Percentiles rank a stretch among this genome's conserved stretches.
Evolutionary conservation across 164 flowering plant species (phyloP).

Genomic region (Aristolochia contorta): DNA sequence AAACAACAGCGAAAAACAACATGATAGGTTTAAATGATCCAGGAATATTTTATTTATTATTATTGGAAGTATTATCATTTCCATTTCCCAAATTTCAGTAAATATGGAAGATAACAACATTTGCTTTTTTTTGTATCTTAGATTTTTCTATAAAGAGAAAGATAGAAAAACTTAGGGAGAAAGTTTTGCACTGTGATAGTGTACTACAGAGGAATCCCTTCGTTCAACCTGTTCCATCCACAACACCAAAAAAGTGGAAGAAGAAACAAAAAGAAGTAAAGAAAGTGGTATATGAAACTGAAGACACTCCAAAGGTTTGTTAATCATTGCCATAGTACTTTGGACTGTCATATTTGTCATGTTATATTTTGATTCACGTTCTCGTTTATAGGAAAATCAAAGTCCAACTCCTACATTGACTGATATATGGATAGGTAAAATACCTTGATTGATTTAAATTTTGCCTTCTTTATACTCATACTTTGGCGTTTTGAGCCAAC

Average conservation of each 20-base stretch:
- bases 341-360: not conserved
- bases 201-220: slow-evolving; percentile 58
- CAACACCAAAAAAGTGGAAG: slow-evolving; percentile 45
- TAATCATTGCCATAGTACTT: not conserved
- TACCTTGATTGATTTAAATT: not conserved
- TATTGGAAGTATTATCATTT: not conserved
- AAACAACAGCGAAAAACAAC: too few species aligned
- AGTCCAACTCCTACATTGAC: slow-evolving; percentile 24
- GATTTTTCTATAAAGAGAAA: slow-evolving; percentile 76
- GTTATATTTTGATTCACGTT: not conserved
- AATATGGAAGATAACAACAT: not conserved
- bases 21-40: too few species aligned
- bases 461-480: not conserved
- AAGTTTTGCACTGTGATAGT: slow-evolving; percentile 59
- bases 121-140: slow-evolving; percentile 9
- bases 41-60: too few species aligned
- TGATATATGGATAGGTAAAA: slow-evolving; percentile 54
- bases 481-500: too few species aligned
- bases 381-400: slow-evolving; percentile 21
- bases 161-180: slow-evolving; percentile 72
- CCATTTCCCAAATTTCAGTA: not conserved
- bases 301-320: slow-evolving; percentile 29
- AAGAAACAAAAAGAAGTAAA: slow-evolving; percentile 28
- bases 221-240: slow-evolving; percentile 62
- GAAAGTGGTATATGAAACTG: slow-evolving; percentile 15